Percentiles rank a stretch among this genome's conserved stretches.
These are phyloP conservation scores for Trametes hirsuta DNA, from an alignment of 1,284 basidiomycete genomes.

Conservation along the genomic window DNA sequence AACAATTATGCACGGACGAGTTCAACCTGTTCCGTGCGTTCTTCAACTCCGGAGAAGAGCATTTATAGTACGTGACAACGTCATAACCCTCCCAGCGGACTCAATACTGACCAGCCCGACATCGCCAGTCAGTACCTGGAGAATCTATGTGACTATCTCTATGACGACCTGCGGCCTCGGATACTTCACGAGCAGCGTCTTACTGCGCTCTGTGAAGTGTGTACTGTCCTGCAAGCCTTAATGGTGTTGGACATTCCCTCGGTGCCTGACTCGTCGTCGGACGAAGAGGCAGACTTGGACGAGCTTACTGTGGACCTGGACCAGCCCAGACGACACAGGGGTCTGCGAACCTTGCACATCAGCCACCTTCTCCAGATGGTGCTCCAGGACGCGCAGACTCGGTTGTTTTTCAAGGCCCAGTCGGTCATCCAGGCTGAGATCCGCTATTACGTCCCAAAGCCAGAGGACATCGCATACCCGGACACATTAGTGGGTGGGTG, in stretches of 20 bases:
- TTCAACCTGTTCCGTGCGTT: conserved; percentile 84
- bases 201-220: conserved; percentile 87
- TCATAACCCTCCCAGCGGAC: conserved; percentile 1
- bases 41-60: conserved; percentile 83
- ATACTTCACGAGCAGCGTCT: conserved; percentile 91
- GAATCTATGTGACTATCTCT: conserved; percentile 88
- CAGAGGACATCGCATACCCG: conserved; percentile 85
- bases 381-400: conserved; percentile 91
- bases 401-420: conserved; percentile 93
- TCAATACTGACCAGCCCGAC: background rate
- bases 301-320: conserved; percentile 49
- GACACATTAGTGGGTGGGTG: conserved; percentile 68
- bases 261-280: conserved; percentile 37
- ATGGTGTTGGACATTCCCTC: conserved; percentile 84
- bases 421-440: conserved; percentile 88
- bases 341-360: conserved; percentile 63
- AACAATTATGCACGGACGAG: conserved; percentile 87
- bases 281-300: conserved; percentile 42
- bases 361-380: conserved; percentile 84
- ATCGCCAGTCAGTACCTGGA: conserved; percentile 78
- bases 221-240: conserved; percentile 89
- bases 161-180: conserved; percentile 90
- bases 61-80: conserved; percentile 72
- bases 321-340: conserved; percentile 32
- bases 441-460: conserved; percentile 75